Evolutionary conservation across 495 filamentous ascomycete genomes (phyloP).

Genomic region (Podospora comata): DNA sequence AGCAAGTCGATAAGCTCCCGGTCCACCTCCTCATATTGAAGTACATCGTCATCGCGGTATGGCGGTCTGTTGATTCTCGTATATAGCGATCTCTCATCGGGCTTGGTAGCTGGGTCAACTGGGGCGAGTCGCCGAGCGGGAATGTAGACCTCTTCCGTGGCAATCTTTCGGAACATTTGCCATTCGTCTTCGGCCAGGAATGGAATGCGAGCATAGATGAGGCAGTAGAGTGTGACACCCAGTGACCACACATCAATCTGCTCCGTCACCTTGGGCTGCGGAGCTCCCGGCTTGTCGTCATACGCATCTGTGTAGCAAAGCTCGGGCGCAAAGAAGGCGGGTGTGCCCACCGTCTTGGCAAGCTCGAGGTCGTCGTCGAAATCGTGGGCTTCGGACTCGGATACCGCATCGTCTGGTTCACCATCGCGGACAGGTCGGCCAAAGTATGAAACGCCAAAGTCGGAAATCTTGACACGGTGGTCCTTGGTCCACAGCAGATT

Average conservation of each 20-base stretch:
- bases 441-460: conserved; percentile 97
- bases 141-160: conserved; percentile 85
- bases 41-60: conserved; percentile 60
- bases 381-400: conserved; percentile 78
- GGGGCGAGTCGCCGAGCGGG: conserved; percentile 75
- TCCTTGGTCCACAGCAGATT: conserved; percentile 87
- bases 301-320: conserved; percentile 78
- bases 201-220: conserved; percentile 88
- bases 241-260: conserved; percentile 96
- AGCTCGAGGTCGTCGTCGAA: conserved; percentile 89
- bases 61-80: conserved; percentile 50
- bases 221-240: conserved; percentile 91
- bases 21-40: conserved; percentile 82
- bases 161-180: conserved; percentile 84
- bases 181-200: conserved; percentile 90
- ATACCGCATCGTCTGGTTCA: conserved; percentile 72
- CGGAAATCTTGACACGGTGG: conserved; percentile 94
- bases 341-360: conserved; percentile 95
- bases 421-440: conserved; percentile 76
- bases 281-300: conserved; percentile 26
- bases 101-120: conserved; percentile 58
- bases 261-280: conserved; percentile 53
- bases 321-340: conserved; percentile 96
- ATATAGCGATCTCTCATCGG: conserved; percentile 48
- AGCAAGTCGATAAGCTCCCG: conserved; percentile 79